Evolutionary conservation across 371 early-diverging fungal species (phyloP).

Genomic region (Umbelopsis sp.): DNA sequence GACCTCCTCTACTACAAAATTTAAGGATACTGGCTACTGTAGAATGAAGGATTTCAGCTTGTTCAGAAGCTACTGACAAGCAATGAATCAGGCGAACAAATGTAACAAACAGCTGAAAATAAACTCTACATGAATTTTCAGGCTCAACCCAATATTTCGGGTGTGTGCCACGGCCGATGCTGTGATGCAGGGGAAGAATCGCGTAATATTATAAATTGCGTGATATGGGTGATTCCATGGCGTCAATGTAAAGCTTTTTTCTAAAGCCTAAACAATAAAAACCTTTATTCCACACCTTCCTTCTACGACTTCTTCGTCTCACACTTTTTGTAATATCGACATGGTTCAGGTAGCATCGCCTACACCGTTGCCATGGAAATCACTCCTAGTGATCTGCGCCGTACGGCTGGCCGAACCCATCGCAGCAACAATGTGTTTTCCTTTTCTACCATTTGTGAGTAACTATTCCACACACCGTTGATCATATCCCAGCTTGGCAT

Average conservation of each 20-base stretch:
- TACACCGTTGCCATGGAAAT: slow-evolving; percentile 12
- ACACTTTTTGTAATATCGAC: neutral
- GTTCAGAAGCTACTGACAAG: too few relatives aligned
- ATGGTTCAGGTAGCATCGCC: neutral
- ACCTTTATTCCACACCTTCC: neutral
- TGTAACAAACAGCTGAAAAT: too few relatives aligned
- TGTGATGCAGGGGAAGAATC: slow-evolving; percentile 8
- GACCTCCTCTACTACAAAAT: too few relatives aligned
- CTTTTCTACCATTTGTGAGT: slow-evolving; percentile 14
- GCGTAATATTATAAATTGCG: slow-evolving; percentile 7
- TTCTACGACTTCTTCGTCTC: neutral
- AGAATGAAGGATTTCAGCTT: too few relatives aligned
- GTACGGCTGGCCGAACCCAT: slow-evolving; percentile 14
- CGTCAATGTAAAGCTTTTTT: neutral
- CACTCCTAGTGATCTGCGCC: neutral
- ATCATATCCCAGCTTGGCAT: neutral
- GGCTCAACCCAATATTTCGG: neutral
- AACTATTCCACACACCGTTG: neutral
- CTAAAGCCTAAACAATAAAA: neutral
- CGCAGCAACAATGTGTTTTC: slow-evolving; percentile 15
- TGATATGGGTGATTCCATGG: neutral
- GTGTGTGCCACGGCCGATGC: slow-evolving; percentile 1
- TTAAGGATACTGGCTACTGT: too few relatives aligned
- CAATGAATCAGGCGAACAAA: too few relatives aligned
- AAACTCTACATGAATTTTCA: too few relatives aligned